phyloP scores from a whole-genome alignment of 2,329 filamentous ascomycete genomes.

The Pseudocercospora fuligena region DNA sequence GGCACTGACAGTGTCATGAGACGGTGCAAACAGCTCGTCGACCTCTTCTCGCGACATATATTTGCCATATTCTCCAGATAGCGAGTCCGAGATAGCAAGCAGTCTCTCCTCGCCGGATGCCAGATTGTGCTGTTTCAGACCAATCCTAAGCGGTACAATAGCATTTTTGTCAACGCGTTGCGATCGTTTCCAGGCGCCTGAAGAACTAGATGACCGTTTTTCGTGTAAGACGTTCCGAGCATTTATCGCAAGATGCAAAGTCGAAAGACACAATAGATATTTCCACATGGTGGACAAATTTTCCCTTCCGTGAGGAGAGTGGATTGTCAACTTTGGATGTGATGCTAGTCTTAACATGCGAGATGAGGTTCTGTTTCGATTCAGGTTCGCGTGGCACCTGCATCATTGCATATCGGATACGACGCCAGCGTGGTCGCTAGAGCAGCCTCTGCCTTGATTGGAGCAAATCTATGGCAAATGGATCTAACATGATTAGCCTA shows the following conservation, averaged over 20 bases:
- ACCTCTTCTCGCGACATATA: slow-evolving; percentile 44
- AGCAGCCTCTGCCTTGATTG: neutral
- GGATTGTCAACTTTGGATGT: neutral
- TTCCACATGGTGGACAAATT: neutral
- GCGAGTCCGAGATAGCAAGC: slow-evolving; percentile 41
- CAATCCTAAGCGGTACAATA: slow-evolving; percentile 36
- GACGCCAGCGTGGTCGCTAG: neutral
- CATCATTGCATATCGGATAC: neutral
- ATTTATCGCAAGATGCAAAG: neutral
- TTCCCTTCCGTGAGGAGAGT: too few species aligned
- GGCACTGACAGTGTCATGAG: slow-evolving; percentile 37
- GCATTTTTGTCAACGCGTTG: slow-evolving; percentile 42
- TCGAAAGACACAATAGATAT: neutral
- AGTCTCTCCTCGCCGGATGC: slow-evolving; percentile 34
- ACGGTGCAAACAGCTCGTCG: slow-evolving; percentile 47
- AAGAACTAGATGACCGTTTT: slow-evolving; percentile 7
- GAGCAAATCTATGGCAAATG: too few species aligned
- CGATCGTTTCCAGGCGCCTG: slow-evolving; percentile 40
- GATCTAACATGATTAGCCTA: neutral
- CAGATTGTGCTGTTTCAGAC: slow-evolving; percentile 30
- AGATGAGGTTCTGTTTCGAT: neutral
- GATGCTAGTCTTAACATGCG: neutral
- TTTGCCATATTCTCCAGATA: slow-evolving; percentile 41
- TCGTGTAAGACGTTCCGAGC: slow-evolving; percentile 30
- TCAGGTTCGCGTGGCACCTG: neutral